Evolutionary conservation across 306 rosid species (phyloP).

Genomic region (Vicia sativa): DNA sequence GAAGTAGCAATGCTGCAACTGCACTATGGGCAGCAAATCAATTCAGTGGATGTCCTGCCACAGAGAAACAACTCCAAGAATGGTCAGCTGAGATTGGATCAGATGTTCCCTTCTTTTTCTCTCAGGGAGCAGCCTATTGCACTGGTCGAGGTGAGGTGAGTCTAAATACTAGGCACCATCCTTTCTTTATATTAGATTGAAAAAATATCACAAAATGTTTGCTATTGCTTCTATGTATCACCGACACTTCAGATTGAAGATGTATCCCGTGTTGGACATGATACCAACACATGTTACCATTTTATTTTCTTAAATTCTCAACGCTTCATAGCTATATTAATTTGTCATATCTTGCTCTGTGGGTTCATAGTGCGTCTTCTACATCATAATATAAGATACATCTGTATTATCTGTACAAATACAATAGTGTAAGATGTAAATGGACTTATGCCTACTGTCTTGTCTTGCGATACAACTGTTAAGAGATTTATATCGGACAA

Average conservation of each 20-base stretch:
- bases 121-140: slow-evolving; percentile 95
- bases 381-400: slow-evolving; percentile 16
- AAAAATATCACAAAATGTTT: neutral
- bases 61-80: slow-evolving; percentile 90
- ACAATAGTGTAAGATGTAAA: neutral
- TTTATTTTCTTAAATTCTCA: no score
- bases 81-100: slow-evolving; percentile 99
- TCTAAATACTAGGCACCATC: slow-evolving; percentile 38
- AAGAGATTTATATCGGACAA: no score
- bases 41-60: slow-evolving; percentile 72
- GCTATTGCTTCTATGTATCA: no score
- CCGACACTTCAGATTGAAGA: no score
- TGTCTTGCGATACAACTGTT: neutral
- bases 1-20: slow-evolving; percentile 98
- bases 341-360: neutral
- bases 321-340: neutral
- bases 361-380: neutral
- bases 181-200: slow-evolving; percentile 12
- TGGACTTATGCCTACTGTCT: slow-evolving; percentile 10
- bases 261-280: no score
- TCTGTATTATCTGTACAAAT: neutral
- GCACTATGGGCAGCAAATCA: slow-evolving; percentile 99
- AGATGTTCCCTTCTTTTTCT: slow-evolving; percentile 95
- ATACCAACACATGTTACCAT: no score
- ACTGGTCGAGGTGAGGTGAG: slow-evolving; percentile 98